These are phyloP conservation scores for Ceratopteris richardii DNA, from an alignment of 75 land plant species.

Conservation along the genomic window DNA sequence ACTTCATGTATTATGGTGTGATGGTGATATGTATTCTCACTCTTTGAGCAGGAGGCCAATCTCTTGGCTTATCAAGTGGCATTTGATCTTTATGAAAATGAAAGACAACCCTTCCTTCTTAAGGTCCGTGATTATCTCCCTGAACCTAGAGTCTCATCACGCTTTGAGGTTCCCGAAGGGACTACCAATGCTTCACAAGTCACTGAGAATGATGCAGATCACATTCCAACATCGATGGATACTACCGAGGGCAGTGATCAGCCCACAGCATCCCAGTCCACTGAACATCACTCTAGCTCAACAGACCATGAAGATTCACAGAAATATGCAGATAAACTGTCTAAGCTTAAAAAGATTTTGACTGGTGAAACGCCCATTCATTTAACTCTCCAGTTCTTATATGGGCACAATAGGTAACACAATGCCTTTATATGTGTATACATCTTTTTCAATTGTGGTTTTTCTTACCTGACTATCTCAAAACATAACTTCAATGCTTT, in stretches of 20 bases:
- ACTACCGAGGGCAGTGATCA: slow-evolving; percentile 36
- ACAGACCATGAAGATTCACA: slow-evolving; percentile 16
- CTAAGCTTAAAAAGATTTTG: slow-evolving; percentile 64
- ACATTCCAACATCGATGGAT: slow-evolving; percentile 22
- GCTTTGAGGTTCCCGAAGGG: slow-evolving; percentile 12
- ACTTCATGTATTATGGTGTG: neutral
- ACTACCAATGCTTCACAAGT: slow-evolving; percentile 11
- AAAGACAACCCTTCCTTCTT: slow-evolving; percentile 78
- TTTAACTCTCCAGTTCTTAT: slow-evolving; percentile 80
- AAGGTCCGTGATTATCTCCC: slow-evolving; percentile 70
- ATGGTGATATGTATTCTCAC: neutral
- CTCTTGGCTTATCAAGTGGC: slow-evolving; percentile 89
- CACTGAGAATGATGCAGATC: slow-evolving; percentile 24
- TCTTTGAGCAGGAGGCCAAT: slow-evolving; percentile 51
- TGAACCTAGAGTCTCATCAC: slow-evolving; percentile 23
- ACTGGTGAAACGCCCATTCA: slow-evolving; percentile 94
- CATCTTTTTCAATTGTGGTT: too few species aligned
- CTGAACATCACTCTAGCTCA: neutral
- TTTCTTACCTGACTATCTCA: neutral
- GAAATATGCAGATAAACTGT: slow-evolving; percentile 56
- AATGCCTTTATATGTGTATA: neutral
- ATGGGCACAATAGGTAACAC: slow-evolving; percentile 86
- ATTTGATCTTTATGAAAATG: slow-evolving; percentile 94
- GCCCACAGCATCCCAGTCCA: slow-evolving; percentile 8
- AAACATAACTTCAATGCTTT: neutral